Evolutionary conservation across 805 yeast species (phyloP).

Genomic region (Candida caryicola): DNA sequence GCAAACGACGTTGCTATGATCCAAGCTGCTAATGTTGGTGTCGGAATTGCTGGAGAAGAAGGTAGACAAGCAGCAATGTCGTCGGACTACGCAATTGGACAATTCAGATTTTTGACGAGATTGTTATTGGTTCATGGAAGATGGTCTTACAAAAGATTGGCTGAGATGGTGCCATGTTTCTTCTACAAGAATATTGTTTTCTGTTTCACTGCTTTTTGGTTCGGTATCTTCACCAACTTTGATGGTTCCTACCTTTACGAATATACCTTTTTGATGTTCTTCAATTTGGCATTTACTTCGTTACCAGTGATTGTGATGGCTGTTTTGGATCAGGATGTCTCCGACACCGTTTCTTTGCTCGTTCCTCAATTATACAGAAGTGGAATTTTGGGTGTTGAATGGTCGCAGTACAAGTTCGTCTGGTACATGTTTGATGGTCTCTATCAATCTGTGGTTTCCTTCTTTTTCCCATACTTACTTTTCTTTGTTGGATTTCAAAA

Average conservation of each 20-base stretch:
- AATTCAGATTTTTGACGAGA: conserved; percentile 68
- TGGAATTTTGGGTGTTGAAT: conserved; percentile 71
- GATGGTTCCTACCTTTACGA: conserved; percentile 81
- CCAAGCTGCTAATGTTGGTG: conserved; percentile 84
- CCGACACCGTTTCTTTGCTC: conserved; percentile 61
- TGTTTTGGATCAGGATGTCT: conserved; percentile 78
- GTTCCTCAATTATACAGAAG: conserved; percentile 73
- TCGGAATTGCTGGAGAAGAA: conserved; percentile 90
- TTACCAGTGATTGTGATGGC: conserved; percentile 77
- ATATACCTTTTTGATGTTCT: conserved; percentile 76
- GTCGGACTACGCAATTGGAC: conserved; percentile 83
- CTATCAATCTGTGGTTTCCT: conserved; percentile 70
- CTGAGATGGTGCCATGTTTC: conserved; percentile 82
- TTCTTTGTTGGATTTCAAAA: conserved; percentile 33
- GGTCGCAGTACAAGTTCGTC: conserved; percentile 66
- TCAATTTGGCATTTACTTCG: conserved; percentile 80
- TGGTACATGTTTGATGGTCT: conserved; percentile 75
- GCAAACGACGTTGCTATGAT: conserved; percentile 90
- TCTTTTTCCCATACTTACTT: conserved; percentile 67
- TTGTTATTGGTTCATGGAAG: conserved; percentile 75
- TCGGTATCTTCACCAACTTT: conserved; percentile 67
- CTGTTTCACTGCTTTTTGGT: conserved; percentile 75
- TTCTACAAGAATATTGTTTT: conserved; percentile 78
- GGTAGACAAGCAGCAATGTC: conserved; percentile 90
- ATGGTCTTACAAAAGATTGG: conserved; percentile 79